phyloP scores from a whole-genome alignment of 1,139 yeast species.

The Pneumocystis sp. region DNA sequence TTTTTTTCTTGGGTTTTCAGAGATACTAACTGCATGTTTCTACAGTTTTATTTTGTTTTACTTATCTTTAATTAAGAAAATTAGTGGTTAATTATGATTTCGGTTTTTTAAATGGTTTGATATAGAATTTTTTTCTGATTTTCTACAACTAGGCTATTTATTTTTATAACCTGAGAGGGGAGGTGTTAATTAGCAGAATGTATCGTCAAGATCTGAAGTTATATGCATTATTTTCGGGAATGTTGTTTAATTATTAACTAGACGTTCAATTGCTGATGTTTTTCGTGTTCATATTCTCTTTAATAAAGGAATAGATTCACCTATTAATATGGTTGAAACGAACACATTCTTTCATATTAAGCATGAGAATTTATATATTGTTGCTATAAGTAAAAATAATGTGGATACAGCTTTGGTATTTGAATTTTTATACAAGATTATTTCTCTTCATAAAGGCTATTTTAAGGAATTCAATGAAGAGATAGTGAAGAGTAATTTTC shows the following conservation, averaged over 20 bases:
- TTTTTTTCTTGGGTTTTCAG: too few relatives aligned
- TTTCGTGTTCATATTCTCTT: conserved; percentile 81
- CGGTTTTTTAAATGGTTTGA: neutral
- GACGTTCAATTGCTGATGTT: conserved; percentile 57
- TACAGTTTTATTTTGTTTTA: too few relatives aligned
- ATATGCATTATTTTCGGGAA: neutral
- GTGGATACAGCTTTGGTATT: conserved; percentile 69
- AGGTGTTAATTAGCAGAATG: conserved; percentile 62
- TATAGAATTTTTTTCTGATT: neutral
- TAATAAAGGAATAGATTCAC: conserved; percentile 49
- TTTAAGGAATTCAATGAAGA: conserved; percentile 32
- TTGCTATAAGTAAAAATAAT: conserved; percentile 76
- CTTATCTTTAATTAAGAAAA: too few relatives aligned
- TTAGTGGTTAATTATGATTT: neutral
- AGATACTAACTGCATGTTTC: too few relatives aligned
- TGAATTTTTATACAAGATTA: conserved; percentile 59
- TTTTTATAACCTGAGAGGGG: conserved; percentile 67
- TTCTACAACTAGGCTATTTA: conserved; percentile 37
- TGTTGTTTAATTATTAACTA: neutral
- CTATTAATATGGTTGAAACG: conserved; percentile 79
- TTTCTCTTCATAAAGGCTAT: conserved; percentile 27
- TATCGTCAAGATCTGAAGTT: conserved; percentile 44
- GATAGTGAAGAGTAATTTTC: conserved; percentile 45
- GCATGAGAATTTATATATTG: conserved; percentile 58
- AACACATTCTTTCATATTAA: conserved; percentile 76